A percentile compares a stretch with the other conserved stretches of the same genome.
Evolutionary conservation across 306 rosid genomes (phyloP).

Genomic region (Lithocarpus polystachyus): DNA sequence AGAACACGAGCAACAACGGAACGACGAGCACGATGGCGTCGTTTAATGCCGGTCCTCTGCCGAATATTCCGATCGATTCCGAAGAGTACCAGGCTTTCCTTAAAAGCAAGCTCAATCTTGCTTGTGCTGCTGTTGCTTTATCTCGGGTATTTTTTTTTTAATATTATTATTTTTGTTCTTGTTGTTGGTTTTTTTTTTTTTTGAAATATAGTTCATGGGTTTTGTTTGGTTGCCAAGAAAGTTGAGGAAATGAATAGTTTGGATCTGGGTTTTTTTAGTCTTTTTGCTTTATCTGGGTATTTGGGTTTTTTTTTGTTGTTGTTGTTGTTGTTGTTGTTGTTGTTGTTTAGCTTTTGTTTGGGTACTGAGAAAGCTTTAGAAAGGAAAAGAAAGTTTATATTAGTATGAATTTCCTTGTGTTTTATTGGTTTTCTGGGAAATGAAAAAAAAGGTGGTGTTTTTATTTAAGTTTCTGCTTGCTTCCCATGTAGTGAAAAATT

Average conservation of each 20-base stretch:
- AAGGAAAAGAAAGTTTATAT: not conserved
- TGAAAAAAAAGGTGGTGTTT: not conserved
- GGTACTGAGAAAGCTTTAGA: not conserved
- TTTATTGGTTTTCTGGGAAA: not conserved
- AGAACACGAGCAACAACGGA: too few species aligned
- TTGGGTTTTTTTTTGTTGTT: not conserved
- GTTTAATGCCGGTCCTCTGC: slow-evolving; percentile 4
- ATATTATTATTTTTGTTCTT: not conserved
- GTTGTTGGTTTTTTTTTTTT: not conserved
- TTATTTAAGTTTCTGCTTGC: not conserved
- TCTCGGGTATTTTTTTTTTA: slow-evolving; percentile 44
- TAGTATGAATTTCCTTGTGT: not conserved
- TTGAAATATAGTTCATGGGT: not conserved
- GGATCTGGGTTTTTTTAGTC: not conserved
- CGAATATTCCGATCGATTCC: slow-evolving; percentile 43
- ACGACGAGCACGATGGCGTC: not conserved
- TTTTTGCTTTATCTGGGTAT: not conserved
- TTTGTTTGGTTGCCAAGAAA: not conserved
- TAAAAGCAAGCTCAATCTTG: slow-evolving; percentile 82
- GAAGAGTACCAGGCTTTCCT: slow-evolving; percentile 68
- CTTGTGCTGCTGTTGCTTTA: slow-evolving; percentile 87
- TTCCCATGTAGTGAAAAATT: not conserved
- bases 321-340: not conserved
- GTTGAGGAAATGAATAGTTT: not conserved
- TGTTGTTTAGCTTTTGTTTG: not conserved